Evolutionary conservation across 2,329 filamentous ascomycete species (phyloP).

Genomic region (Dactylellina drechsleri): DNA sequence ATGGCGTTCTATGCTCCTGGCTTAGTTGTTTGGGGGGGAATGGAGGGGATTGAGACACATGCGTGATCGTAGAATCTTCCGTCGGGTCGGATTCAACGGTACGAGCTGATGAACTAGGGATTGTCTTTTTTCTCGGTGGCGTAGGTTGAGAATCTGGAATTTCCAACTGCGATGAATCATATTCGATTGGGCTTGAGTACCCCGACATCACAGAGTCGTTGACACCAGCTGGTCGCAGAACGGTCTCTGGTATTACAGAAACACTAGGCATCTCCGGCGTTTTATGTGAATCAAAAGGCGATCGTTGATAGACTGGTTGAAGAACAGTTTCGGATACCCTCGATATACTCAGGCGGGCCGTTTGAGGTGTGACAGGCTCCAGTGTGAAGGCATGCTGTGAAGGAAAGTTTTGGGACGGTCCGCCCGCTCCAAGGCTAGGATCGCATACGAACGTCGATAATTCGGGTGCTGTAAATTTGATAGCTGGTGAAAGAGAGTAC

Average conservation of each 20-base stretch:
- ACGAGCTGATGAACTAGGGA: constrained; percentile 13
- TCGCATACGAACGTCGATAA: constrained; percentile 40
- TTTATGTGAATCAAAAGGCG: not conserved
- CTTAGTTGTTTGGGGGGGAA: not conserved
- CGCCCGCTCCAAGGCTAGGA: not conserved
- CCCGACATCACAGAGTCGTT: not conserved
- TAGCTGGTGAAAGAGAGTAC: constrained; percentile 17
- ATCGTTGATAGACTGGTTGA: not conserved
- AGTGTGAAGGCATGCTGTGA: constrained; percentile 36
- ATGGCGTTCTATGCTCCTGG: not conserved
- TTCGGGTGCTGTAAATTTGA: constrained; percentile 13
- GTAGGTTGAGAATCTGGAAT: constrained; percentile 38
- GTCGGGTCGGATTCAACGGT: constrained; percentile 23
- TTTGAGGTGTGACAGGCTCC: constrained; percentile 30
- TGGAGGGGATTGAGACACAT: constrained; percentile 33
- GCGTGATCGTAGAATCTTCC: constrained; percentile 30
- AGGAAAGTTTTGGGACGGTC: not conserved
- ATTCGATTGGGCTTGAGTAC: constrained; percentile 27
- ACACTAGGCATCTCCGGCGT: constrained; percentile 8
- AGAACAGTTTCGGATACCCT: constrained; percentile 26
- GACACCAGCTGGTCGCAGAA: not conserved
- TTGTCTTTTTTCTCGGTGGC: constrained; percentile 3
- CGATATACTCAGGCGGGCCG: not conserved
- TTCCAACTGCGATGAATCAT: constrained; percentile 25
- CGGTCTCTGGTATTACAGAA: constrained; percentile 16